Evolutionary conservation across 129 eudicot species (phyloP).

Genomic region (Ambrosia artemisiifolia): DNA sequence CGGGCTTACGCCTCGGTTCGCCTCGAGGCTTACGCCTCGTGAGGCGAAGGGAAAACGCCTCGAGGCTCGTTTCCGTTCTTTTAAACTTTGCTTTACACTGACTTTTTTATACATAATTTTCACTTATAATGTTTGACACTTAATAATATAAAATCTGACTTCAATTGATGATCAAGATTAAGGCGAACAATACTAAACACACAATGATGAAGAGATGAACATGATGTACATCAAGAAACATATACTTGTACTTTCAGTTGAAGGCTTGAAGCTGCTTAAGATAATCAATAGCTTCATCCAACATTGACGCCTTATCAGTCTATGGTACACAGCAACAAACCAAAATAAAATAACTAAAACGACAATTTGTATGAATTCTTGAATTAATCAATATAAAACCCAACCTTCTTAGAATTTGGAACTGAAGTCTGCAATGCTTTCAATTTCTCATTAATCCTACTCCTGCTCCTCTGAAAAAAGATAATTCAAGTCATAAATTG

Average conservation of each 20-base stretch:
- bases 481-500: not conserved
- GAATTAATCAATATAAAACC: not conserved
- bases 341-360: slow-evolving; percentile 10
- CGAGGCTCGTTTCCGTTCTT: too few species aligned
- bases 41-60: too few species aligned
- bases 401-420: slow-evolving; percentile 87
- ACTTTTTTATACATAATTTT: too few species aligned
- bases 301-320: slow-evolving; percentile 99
- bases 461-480: slow-evolving; percentile 67
- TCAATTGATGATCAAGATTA: too few species aligned
- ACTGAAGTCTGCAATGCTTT: slow-evolving; percentile 91
- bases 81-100: too few species aligned
- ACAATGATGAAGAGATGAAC: not conserved
- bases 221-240: not conserved
- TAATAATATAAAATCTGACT: too few species aligned
- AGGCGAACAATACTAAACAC: too few species aligned
- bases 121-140: too few species aligned
- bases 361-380: not conserved
- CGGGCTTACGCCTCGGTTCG: too few species aligned
- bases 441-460: slow-evolving; percentile 87
- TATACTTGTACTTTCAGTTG: slow-evolving; percentile 92
- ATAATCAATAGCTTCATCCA: slow-evolving; percentile 98
- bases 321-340: slow-evolving; percentile 23
- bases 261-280: slow-evolving; percentile 93
- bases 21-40: too few species aligned